A percentile compares a stretch with the other conserved stretches of the same genome.
Conservation (phyloP, 1,139 yeast genomes). For the Spathaspora sp. region DNA sequence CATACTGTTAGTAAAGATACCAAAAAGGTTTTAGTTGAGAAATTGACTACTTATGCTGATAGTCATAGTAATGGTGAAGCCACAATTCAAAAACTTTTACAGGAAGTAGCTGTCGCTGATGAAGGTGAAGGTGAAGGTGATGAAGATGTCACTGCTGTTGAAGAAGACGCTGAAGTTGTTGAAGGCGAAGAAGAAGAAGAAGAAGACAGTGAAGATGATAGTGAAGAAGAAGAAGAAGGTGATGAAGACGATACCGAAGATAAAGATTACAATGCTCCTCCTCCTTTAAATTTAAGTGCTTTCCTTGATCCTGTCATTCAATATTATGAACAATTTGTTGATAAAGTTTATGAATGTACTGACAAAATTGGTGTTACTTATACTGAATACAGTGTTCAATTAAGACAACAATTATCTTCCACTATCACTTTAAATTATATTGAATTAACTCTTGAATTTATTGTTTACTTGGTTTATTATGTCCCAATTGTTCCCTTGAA, state of each 20-base stretch:
- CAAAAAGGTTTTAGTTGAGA: conserved; percentile 42
- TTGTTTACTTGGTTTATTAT: conserved; percentile 34
- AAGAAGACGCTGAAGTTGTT: conserved; percentile 22
- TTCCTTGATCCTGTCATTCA: conserved; percentile 40
- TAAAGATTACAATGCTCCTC: conserved; percentile 34
- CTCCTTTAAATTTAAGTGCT: conserved; percentile 43
- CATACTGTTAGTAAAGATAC: conserved; percentile 40
- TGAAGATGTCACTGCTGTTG: conserved; percentile 21
- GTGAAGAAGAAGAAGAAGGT: conserved; percentile 21
- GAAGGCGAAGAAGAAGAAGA: conserved; percentile 22
- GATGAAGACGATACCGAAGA: conserved; percentile 29
- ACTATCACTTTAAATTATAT: conserved; percentile 47
- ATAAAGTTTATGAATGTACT: conserved; percentile 34
- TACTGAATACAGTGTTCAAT: conserved; percentile 40
- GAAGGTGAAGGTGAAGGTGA: conserved; percentile 10
- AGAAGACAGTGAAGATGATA: conserved; percentile 24
- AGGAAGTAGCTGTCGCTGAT: conserved; percentile 17
- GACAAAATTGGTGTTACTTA: conserved; percentile 42
- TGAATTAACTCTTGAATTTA: conserved; percentile 39
- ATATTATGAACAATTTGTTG: conserved; percentile 26
- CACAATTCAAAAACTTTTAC: conserved; percentile 23
- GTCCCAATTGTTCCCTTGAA: conserved; percentile 41
- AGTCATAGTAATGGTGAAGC: conserved; percentile 37
- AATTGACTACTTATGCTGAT: conserved; percentile 36
- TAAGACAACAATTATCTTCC: conserved; percentile 51